phyloP scores from a whole-genome alignment of 208 protist species.

The Wallacemonas collosoma region DNA sequence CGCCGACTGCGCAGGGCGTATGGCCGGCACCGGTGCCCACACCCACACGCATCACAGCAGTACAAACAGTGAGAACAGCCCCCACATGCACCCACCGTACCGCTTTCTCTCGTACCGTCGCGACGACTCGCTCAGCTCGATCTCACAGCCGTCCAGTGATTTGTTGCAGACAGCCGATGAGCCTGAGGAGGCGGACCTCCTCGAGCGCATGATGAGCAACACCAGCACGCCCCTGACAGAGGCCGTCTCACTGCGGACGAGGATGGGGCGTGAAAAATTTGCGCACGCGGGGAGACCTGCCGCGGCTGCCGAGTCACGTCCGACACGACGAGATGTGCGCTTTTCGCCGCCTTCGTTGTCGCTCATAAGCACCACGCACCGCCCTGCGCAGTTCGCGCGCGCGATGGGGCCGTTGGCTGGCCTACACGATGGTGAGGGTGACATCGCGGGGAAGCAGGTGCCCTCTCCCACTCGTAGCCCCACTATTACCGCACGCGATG shows the following conservation, averaged over 20 bases:
- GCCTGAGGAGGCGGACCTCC: slow-evolving; percentile 7
- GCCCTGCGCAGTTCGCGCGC: slow-evolving; percentile 32
- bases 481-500: neutral
- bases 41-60: slow-evolving; percentile 1
- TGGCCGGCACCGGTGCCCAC: neutral
- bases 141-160: slow-evolving; percentile 17
- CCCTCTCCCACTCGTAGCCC: slow-evolving; percentile 7
- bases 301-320: neutral
- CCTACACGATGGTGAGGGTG: neutral
- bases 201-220: slow-evolving; percentile 11
- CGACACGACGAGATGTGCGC: neutral
- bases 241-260: neutral
- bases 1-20: neutral
- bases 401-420: slow-evolving; percentile 8
- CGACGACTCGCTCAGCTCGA: slow-evolving; percentile 16
- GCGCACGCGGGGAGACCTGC: neutral
- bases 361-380: slow-evolving; percentile 43
- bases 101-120: slow-evolving; percentile 12
- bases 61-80: neutral
- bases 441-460: slow-evolving; percentile 1
- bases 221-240: neutral
- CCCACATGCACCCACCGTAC: neutral
- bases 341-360: slow-evolving; percentile 33
- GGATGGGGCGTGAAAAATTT: neutral
- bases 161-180: slow-evolving; percentile 8